Base-by-base conservation (phyloP, 2,329 filamentous ascomycete genomes). In the Colletotrichum sojae region DNA sequence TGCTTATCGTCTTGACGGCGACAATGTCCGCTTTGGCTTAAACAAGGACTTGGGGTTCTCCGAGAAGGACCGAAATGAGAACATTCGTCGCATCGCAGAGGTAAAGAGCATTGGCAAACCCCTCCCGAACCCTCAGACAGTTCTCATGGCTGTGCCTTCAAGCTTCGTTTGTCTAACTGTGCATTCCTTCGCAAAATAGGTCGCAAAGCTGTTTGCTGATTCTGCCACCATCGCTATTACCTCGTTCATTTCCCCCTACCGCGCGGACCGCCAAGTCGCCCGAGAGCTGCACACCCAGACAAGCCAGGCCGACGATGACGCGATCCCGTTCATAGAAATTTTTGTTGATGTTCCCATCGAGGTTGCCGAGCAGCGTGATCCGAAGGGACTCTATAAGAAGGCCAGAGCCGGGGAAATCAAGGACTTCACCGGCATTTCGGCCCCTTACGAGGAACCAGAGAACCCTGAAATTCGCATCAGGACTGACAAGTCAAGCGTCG, bases 301-400 rank as follows among this genome's bases (percentile, higher is more conserved):
- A 65, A 76, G 81, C 43, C 81, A 86, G 58, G 82, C 83, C 65
- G 83, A 84, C 67, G 91, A 92, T 75, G 91, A 92, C 73, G 80
- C 92, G 0, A 88, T 98, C 66, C 91, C 93, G 10, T 99, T 99
- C 79, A 88, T 99, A 73, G 96, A 99, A 84, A 94, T 98, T 67
- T 97, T 90, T 78, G 91, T 99, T 72, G 94, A 99, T 81, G 90
- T 98, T 13, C 93, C 94, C 15, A 88, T 98, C 73, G 93, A 94
- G 81, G 94, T 96, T 52, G 95, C 96, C 45, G 95, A 98, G 89
- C 87, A 95, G 88, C 90, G 96, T 72, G 96, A 99, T 78, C 96
- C 96, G 56, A 99, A 99, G 89, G 96, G 95, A 5, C 84, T 98
- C 70, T 99, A 99, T 85, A 97, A 97, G 88, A 97, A 97, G 89